These are phyloP conservation scores for Rhizopus delemar DNA, from an alignment of 371 early-diverging fungal species.

Conservation along the genomic window DNA sequence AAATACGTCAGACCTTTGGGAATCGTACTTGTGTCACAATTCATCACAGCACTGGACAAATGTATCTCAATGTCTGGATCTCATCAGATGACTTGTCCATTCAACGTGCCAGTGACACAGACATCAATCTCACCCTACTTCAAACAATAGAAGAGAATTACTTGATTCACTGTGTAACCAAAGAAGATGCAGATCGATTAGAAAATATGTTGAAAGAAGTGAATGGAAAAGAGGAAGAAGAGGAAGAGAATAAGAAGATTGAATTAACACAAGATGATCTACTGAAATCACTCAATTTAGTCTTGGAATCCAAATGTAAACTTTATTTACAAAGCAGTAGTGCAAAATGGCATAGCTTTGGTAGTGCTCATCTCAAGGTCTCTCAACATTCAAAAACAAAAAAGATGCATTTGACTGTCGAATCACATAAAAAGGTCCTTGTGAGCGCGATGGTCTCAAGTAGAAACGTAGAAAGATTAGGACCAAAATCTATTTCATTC, in stretches of 20 bases:
- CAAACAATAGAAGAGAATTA: constrained; percentile 29
- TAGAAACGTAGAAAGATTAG: constrained; percentile 40
- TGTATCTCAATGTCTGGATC: constrained; percentile 50
- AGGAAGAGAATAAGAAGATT: constrained; percentile 19
- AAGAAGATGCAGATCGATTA: constrained; percentile 24
- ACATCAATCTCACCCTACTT: constrained; percentile 28
- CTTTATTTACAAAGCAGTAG: constrained; percentile 43
- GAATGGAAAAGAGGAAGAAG: constrained; percentile 21
- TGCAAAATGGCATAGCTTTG: constrained; percentile 46
- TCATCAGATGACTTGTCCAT: constrained; percentile 31
- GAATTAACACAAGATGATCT: constrained; percentile 28
- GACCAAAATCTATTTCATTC: constrained; percentile 42
- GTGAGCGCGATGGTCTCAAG: constrained; percentile 47
- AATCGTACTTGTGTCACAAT: constrained; percentile 45
- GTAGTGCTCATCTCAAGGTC: constrained; percentile 38
- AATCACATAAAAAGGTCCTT: constrained; percentile 35
- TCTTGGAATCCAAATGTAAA: constrained; percentile 49
- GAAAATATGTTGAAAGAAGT: constrained; percentile 23
- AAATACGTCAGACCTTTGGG: constrained; percentile 44
- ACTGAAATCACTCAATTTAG: constrained; percentile 31
- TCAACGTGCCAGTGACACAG: constrained; percentile 34
- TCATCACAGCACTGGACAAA: constrained; percentile 32
- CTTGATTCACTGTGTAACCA: constrained; percentile 33
- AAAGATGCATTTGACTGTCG: constrained; percentile 47
- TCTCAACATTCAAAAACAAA: constrained; percentile 44